These are phyloP conservation scores for Nyctanthes arbortristis DNA, from an alignment of 257 asterid genomes.

Conservation along the genomic window DNA sequence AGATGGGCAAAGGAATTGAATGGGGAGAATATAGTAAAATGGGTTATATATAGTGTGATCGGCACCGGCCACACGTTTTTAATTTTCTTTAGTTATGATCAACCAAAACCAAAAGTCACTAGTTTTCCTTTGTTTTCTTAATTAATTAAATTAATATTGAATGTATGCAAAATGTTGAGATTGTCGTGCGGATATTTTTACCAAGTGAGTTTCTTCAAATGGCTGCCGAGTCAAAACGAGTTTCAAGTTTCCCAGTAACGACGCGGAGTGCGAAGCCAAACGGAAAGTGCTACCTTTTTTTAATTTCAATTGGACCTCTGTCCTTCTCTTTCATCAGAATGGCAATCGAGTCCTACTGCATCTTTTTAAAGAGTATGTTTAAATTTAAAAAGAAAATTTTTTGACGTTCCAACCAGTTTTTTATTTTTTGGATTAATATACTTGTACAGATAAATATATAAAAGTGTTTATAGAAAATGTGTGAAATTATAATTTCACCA, in stretches of 20 bases:
- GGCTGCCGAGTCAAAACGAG: constrained; percentile 53
- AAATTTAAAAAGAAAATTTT: no score
- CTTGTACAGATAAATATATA: no score
- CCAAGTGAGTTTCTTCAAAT: neutral
- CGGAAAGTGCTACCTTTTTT: constrained; percentile 25
- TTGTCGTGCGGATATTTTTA: neutral
- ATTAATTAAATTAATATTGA: neutral
- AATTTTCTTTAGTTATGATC: constrained; percentile 8
- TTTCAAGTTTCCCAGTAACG: constrained; percentile 29
- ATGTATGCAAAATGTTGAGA: neutral
- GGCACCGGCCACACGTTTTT: constrained; percentile 74
- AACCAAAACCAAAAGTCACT: constrained; percentile 27
- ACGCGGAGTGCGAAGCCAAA: constrained; percentile 37
- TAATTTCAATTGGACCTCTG: constrained; percentile 25
- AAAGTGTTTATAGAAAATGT: no score
- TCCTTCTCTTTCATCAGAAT: constrained; percentile 24
- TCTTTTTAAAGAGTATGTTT: constrained; percentile 14
- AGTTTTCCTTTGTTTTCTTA: neutral
- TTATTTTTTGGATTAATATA: no score
- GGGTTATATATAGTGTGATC: constrained; percentile 8
- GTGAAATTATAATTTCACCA: no score
- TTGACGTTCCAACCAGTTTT: no score
- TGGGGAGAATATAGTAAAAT: neutral
- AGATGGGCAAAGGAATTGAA: constrained; percentile 11
- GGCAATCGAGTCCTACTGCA: constrained; percentile 26